Evolutionary conservation across 2,329 filamentous ascomycete species (phyloP).

Genomic region (Fusarium lyarnte): DNA sequence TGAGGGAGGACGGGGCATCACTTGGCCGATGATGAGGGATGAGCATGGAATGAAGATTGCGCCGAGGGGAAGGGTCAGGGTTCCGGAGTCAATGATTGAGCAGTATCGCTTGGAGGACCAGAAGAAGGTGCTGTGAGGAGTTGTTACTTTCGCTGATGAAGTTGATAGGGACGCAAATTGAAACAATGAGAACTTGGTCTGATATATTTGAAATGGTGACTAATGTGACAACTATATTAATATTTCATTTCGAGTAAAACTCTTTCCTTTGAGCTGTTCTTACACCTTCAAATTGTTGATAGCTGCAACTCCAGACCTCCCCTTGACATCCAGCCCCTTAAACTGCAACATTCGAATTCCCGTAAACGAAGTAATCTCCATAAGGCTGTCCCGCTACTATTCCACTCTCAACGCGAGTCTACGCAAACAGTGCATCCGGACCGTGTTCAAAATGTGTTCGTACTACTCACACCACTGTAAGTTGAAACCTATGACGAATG

Average conservation of each 20-base stretch:
- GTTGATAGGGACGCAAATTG: accelerated
- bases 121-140: not conserved
- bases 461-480: not conserved
- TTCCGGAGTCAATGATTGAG: not conserved
- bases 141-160: not conserved
- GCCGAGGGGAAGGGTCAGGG: not conserved
- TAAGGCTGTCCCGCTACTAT: accelerated
- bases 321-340: not conserved
- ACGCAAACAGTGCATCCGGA: accelerated
- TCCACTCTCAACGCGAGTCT: too few species aligned
- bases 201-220: too few species aligned
- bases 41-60: constrained; percentile 18
- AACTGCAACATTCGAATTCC: accelerated
- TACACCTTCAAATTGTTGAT: accelerated
- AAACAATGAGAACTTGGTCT: not conserved
- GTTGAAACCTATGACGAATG: accelerated
- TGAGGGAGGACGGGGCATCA: constrained; percentile 8
- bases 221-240: accelerated
- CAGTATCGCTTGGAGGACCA: not conserved
- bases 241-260: accelerated
- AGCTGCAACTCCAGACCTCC: accelerated
- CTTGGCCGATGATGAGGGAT: constrained; percentile 26
- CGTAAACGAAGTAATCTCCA: accelerated
- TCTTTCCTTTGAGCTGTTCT: accelerated
- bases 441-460: accelerated